Conservation (phyloP, 192 early-diverging fungal species). For the Backusella sp. region DNA sequence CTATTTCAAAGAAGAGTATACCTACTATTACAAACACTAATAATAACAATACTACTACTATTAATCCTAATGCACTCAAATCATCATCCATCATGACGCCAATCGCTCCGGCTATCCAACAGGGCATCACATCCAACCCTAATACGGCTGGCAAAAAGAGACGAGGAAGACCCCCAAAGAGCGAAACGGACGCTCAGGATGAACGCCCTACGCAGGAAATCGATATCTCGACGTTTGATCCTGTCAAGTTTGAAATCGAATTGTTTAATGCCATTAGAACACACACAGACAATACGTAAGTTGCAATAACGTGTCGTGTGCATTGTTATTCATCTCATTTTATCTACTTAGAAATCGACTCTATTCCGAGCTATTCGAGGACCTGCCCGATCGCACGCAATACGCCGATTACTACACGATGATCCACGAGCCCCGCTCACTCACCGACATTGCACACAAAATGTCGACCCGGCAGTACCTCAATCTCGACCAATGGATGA, state of each 20-base stretch:
- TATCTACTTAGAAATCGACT: conserved; percentile 38
- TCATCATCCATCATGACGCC: not conserved
- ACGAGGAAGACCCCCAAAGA: conserved; percentile 30
- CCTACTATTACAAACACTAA: not conserved
- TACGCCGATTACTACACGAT: conserved; percentile 93
- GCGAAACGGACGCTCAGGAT: conserved; percentile 17
- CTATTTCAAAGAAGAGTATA: not conserved
- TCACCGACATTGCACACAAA: conserved; percentile 63
- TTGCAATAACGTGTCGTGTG: too few species aligned
- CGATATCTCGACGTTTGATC: conserved; percentile 17
- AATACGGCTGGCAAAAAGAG: not conserved
- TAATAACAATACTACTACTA: not conserved
- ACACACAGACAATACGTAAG: conserved; percentile 50
- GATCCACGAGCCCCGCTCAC: conserved; percentile 80
- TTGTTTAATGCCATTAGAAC: conserved; percentile 43
- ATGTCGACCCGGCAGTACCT: conserved; percentile 63
- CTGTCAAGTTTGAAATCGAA: conserved; percentile 34
- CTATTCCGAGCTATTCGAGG: conserved; percentile 76
- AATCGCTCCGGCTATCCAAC: not conserved
- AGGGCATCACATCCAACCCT: too few species aligned
- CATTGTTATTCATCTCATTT: not conserved
- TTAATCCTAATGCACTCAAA: not conserved
- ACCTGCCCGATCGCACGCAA: conserved; percentile 66
- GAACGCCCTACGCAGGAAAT: conserved; percentile 15
- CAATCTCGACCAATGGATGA: conserved; percentile 68